These are phyloP conservation scores for Chrysosphaeria jannelii DNA, from an alignment of 2,329 filamentous ascomycete genomes.

Conservation along the genomic window DNA sequence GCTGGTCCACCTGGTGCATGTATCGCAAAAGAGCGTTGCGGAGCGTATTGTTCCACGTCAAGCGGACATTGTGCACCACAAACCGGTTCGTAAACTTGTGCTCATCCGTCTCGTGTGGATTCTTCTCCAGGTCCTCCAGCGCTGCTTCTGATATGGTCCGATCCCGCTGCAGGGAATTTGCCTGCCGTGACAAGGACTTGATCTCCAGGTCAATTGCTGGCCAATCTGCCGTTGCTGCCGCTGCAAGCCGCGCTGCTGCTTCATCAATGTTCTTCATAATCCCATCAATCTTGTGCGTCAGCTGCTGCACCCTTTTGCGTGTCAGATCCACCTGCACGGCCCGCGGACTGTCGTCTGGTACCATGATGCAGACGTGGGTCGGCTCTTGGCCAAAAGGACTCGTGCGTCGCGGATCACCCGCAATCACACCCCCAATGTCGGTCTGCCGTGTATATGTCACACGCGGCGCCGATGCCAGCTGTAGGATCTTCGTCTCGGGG, in stretches of 20 bases:
- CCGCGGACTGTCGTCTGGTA: conserved; percentile 61
- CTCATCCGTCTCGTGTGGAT: conserved; percentile 7
- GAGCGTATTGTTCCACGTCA: conserved; percentile 95
- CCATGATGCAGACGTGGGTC: conserved; percentile 90
- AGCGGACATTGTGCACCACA: conserved; percentile 85
- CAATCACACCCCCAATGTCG: conserved; percentile 55
- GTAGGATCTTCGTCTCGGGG: conserved; percentile 78
- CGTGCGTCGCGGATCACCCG: conserved; percentile 50
- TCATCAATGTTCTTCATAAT: conserved; percentile 48
- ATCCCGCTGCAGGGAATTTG: conserved; percentile 23
- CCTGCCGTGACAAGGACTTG: conserved; percentile 26
- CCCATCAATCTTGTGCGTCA: conserved; percentile 46
- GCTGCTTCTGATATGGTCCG: conserved; percentile 10
- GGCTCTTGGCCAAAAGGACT: conserved; percentile 83
- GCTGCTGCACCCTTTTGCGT: conserved; percentile 44
- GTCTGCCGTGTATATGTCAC: conserved; percentile 96
- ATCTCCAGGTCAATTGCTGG: conserved; percentile 19
- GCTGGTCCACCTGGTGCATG: conserved; percentile 87
- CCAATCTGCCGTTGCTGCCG: conserved; percentile 17
- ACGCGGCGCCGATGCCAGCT: conserved; percentile 71
- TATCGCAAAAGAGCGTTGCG: conserved; percentile 92
- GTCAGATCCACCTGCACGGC: conserved; percentile 70
- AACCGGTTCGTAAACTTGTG: conserved; percentile 86
- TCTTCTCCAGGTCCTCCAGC: conserved; percentile 5
- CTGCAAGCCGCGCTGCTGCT: conserved; percentile 33